Percentiles rank a stretch among this genome's conserved stretches.
phyloP scores from a whole-genome alignment of 148 eudicot genomes.

The Spergularia marina region DNA sequence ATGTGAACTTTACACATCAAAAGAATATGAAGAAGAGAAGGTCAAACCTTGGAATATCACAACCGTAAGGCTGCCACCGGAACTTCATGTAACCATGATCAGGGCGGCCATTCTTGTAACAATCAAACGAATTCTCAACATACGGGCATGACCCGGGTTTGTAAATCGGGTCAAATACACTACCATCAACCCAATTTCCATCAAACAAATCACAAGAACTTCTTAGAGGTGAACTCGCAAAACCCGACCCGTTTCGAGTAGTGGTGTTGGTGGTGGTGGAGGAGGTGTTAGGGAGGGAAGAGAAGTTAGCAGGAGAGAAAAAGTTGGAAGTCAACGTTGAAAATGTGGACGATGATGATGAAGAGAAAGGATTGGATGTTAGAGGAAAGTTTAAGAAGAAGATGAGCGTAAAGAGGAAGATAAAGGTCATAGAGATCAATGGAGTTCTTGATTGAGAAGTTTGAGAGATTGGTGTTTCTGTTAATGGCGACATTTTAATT shows the following conservation, averaged over 20 bases:
- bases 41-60: conserved; percentile 46
- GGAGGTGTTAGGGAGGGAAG: neutral
- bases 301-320: neutral
- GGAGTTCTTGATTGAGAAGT: conserved; percentile 18
- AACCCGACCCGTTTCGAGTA: conserved; percentile 4
- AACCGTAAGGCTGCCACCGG: conserved; percentile 52
- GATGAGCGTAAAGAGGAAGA: conserved; percentile 28
- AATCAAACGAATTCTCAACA: conserved; percentile 51
- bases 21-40: neutral
- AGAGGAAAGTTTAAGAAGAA: conserved; percentile 19
- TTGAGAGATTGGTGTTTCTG: conserved; percentile 11
- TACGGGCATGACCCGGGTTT: conserved; percentile 57
- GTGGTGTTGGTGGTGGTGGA: neutral
- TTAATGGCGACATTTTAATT: conserved; percentile 16
- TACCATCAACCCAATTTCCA: conserved; percentile 52
- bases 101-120: conserved; percentile 50
- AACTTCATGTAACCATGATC: conserved; percentile 46
- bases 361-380: neutral
- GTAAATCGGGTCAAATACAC: conserved; percentile 41
- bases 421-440: conserved; percentile 20
- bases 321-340: conserved; percentile 8
- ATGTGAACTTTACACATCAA: neutral
- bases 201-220: conserved; percentile 58
- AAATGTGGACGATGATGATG: neutral
- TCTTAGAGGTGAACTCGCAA: neutral